Conservation (phyloP, 2,329 filamentous ascomycete genomes). For the Epichloe sp. region DNA sequence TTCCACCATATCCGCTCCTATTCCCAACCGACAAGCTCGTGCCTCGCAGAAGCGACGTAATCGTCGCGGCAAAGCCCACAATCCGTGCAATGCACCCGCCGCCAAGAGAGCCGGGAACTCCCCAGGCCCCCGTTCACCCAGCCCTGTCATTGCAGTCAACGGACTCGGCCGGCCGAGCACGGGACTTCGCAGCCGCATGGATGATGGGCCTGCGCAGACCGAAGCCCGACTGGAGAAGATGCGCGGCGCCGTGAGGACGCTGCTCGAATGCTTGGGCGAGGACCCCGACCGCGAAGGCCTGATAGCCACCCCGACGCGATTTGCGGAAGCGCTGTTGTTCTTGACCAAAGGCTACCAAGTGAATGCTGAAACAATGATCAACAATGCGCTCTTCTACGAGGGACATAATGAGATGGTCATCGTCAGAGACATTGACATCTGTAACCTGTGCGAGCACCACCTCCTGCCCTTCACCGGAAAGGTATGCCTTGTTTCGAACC, state of each 20-base stretch:
- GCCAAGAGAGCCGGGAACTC: no score
- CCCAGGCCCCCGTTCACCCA: no score
- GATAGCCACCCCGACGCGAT: conserved; percentile 62
- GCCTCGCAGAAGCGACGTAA: no score
- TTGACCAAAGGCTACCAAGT: conserved; percentile 96
- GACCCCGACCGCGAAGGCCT: conserved; percentile 53
- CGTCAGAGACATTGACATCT: conserved; percentile 93
- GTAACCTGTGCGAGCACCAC: conserved; percentile 92
- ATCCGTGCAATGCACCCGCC: no score
- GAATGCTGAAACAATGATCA: conserved; percentile 83
- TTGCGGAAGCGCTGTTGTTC: conserved; percentile 89
- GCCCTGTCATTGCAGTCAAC: no score
- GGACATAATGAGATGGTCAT: conserved; percentile 96
- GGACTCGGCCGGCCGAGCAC: no score
- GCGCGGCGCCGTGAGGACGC: conserved; percentile 47
- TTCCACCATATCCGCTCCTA: no score
- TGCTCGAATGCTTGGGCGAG: conserved; percentile 57
- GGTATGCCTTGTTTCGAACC: conserved; percentile 32
- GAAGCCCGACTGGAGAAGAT: conserved; percentile 39
- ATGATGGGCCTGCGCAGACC: no score
- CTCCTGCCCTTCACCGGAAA: conserved; percentile 94
- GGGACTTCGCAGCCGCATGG: no score
- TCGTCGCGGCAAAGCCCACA: no score
- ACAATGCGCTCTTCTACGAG: conserved; percentile 88
- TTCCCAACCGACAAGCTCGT: no score